These are phyloP conservation scores for Cyanodermella asteris DNA, from an alignment of 2,329 filamentous ascomycete genomes.

Conservation along the genomic window DNA sequence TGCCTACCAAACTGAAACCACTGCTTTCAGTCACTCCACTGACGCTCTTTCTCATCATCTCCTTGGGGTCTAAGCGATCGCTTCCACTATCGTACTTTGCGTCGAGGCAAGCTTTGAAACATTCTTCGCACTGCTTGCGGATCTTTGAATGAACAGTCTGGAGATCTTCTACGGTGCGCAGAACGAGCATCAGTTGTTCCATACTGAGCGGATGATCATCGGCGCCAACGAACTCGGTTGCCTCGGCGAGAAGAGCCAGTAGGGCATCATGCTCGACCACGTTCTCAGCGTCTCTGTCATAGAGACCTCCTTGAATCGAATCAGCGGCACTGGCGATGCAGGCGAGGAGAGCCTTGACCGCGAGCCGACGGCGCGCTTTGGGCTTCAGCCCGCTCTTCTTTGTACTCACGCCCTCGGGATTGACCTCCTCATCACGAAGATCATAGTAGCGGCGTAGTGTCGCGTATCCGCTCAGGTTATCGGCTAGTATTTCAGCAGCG, in stretches of 20 bases:
- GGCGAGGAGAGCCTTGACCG: constrained; percentile 54
- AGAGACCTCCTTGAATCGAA: constrained; percentile 76
- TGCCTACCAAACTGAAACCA: constrained; percentile 50
- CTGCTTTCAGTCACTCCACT: constrained; percentile 30
- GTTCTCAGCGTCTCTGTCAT: constrained; percentile 57
- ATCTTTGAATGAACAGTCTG: constrained; percentile 54
- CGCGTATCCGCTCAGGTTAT: constrained; percentile 76
- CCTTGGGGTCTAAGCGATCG: constrained; percentile 25
- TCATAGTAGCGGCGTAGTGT: constrained; percentile 80
- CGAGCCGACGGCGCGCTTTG: constrained; percentile 41
- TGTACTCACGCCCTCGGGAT: constrained; percentile 15
- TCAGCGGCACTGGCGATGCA: constrained; percentile 72
- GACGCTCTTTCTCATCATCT: constrained; percentile 43
- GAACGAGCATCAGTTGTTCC: constrained; percentile 20
- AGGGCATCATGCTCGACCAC: constrained; percentile 79
- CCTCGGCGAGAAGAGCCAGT: constrained; percentile 63
- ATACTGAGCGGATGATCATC: constrained; percentile 6
- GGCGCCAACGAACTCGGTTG: constrained; percentile 47
- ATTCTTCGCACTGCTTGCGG: constrained; percentile 53
- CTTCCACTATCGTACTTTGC: constrained; percentile 44
- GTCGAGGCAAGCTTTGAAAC: constrained; percentile 52
- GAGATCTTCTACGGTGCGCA: constrained; percentile 60
- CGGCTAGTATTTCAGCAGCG: constrained; percentile 63
- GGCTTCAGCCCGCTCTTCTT: constrained; percentile 26
- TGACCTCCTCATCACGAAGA: constrained; percentile 48